A percentile compares a stretch with the other conserved stretches of the same genome.
These are phyloP conservation scores for Phytophthora syringae DNA, from an alignment of 352 stramenopile genomes.

Conservation along the genomic window DNA sequence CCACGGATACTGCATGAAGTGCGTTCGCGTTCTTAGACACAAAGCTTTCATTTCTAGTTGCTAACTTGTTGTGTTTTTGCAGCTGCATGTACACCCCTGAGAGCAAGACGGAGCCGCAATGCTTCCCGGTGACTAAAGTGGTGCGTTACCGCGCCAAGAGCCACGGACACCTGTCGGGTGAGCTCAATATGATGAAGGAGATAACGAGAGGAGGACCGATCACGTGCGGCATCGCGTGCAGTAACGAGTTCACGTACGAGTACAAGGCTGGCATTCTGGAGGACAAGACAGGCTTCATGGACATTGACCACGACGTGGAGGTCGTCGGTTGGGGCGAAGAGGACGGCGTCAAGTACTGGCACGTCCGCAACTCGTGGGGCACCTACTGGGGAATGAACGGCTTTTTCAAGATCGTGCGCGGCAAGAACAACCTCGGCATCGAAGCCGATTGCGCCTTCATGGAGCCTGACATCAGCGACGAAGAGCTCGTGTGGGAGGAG, in stretches of 20 bases:
- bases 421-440: conserved; percentile 93
- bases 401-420: conserved; percentile 95
- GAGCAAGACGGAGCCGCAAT: conserved; percentile 47
- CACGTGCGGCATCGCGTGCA: conserved; percentile 94
- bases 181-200: conserved; percentile 88
- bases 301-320: conserved; percentile 87
- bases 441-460: conserved; percentile 91
- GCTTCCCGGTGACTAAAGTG: conserved; percentile 80
- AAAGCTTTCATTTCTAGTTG: neutral
- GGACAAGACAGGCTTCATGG: conserved; percentile 88
- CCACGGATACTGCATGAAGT: conserved; percentile 88
- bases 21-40: conserved; percentile 23
- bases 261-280: conserved; percentile 95
- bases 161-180: conserved; percentile 70
- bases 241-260: conserved; percentile 79
- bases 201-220: conserved; percentile 86
- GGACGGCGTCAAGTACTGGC: conserved; percentile 95
- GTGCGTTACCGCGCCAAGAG: conserved; percentile 83
- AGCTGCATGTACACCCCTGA: conserved; percentile 84
- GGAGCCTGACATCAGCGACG: conserved; percentile 82
- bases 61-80: conserved; percentile 16
- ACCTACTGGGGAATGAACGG: conserved; percentile 96
- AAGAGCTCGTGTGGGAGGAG: conserved; percentile 86
- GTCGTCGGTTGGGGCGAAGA: conserved; percentile 93
- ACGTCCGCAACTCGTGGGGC: conserved; percentile 96